Evolutionary conservation across 345 rosid species (phyloP), one percentile per base, ranked within the genome.

Genomic region (Psidium guajava): DNA sequence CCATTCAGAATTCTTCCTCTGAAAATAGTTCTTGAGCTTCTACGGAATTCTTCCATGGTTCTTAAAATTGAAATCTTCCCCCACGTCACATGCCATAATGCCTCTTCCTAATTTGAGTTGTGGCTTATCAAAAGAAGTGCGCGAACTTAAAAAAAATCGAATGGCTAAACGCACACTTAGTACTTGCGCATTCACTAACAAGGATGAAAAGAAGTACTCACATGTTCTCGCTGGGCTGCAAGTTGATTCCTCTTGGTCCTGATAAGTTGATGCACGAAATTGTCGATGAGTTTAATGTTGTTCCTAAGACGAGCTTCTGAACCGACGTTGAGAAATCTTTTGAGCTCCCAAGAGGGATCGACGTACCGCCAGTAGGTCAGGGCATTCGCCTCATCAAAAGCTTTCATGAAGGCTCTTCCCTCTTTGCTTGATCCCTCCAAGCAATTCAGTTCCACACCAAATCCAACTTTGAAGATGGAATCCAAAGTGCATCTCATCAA

Each of bases 401-500:
- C 99, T 57, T 89, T 87, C 94, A 91, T 93, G 87, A 90, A 90
- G 42, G n/a, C 85, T 42, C 73, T 81, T 22, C 91, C 95, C 58
- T 91, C 91, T 91, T 86, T 84, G 82, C 85, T 94, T 69, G 93
- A 89, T 7, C 94, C 95, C 21, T 87, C 89, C 91, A 93, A 86
- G 90, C 96, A 91, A 77, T 91, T 87, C 59, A 94, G 86, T 20
- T 20, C 95, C 61, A 93, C 93, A 24, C 98, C 98, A 58, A 96
- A 96, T 54, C 92, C 98, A 6, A 96, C 98, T 93, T 96, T 91
- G 86, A 93, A 92, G 32, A 96, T 95, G 0, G 98, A 94, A 69
- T 95, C 98, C 87, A 96, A 54, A 11, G 95, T 91, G 84, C 82
- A 91, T 83, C 91, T 91, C 99, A 95, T 93, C 88, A 95, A 51